Base-by-base conservation (phyloP, 768 basidiomycete species). In the Pisolithus tinctorius region DNA sequence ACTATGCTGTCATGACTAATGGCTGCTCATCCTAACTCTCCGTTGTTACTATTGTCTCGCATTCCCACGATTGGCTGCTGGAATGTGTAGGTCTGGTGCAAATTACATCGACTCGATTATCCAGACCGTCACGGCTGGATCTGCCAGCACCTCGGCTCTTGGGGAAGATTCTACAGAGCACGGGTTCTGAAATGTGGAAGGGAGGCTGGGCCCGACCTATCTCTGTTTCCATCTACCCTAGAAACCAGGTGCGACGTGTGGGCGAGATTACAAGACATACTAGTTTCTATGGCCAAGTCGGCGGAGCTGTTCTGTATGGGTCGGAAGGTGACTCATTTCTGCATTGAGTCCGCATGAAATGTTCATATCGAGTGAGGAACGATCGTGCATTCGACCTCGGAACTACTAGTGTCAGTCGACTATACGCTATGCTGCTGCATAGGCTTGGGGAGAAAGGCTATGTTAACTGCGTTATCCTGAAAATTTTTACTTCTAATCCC, bases 131-230 rank as follows among this genome's bases (percentile, higher is more conserved):
- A 86, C 90, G 7, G 89, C 88, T 9, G 92, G 92, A 50, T 93
- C 90, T 9, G 91, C 91, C 29, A 88, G 86, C 60, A 93, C 92
- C 4, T 88, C 84, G 8, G 79, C 88, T 14, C 69, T 83, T 52
- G 93, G 93, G 27, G 82, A 83, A 61, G 92, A 92, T 64, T 94
- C 93, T 17, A 95, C 93, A 16, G 93, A 95, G 67, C 83, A 93
- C 60, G 72, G 76, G 10, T 95, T 94, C 74, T 90, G 60, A 68
- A 30, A 34, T 29, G 5, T 45, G 34, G 34, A 14, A 34, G 13
- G 34, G 13, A 11, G 13, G 30, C 14, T 45, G 11, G 27, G 14
- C 14, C 20, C 8, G 23, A 29, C 17, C 40, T 6, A 41, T 30
- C 14, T 45, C n/a, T 14, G 27, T 14, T 34, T 14, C 13, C 11